Conservation (phyloP, 441 rosid genomes). For the Kokia cookei region DNA sequence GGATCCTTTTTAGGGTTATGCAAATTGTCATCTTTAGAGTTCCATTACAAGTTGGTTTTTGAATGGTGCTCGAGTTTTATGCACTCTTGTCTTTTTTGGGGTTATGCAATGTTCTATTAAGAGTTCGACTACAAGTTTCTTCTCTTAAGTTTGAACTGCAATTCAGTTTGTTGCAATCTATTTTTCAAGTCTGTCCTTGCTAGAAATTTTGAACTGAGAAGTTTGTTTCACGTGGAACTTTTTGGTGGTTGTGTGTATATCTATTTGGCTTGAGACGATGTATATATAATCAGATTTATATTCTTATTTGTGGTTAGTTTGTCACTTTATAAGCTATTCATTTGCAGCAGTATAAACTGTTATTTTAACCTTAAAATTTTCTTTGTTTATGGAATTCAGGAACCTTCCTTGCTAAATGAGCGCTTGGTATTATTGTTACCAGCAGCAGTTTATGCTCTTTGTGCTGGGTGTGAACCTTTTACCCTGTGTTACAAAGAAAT, state of each 20-base stretch:
- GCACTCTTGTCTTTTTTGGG: not conserved
- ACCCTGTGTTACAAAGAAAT: conserved; percentile 29
- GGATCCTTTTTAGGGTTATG: not conserved
- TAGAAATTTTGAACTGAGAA: not conserved
- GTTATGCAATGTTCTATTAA: not conserved
- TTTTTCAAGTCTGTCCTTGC: not conserved
- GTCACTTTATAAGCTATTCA: not conserved
- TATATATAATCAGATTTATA: not conserved
- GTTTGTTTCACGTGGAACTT: not conserved
- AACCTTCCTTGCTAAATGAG: conserved; percentile 48
- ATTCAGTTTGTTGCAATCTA: not conserved
- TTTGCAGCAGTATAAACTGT: not conserved
- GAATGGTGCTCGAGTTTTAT: not conserved
- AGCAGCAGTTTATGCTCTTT: conserved; percentile 76
- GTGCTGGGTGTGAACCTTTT: conserved; percentile 66
- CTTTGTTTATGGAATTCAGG: conserved; percentile 35
- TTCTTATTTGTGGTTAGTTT: not conserved
- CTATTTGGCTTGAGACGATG: not conserved
- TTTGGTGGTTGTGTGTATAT: not conserved
- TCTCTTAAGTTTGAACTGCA: not conserved
- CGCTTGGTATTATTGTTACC: conserved; percentile 61
- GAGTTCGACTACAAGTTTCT: not conserved
- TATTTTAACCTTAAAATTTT: not conserved
- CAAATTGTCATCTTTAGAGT: not conserved
- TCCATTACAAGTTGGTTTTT: not conserved